phyloP scores from a whole-genome alignment of 1,284 basidiomycete species.

The Cutaneotrichosporon sp. region DNA sequence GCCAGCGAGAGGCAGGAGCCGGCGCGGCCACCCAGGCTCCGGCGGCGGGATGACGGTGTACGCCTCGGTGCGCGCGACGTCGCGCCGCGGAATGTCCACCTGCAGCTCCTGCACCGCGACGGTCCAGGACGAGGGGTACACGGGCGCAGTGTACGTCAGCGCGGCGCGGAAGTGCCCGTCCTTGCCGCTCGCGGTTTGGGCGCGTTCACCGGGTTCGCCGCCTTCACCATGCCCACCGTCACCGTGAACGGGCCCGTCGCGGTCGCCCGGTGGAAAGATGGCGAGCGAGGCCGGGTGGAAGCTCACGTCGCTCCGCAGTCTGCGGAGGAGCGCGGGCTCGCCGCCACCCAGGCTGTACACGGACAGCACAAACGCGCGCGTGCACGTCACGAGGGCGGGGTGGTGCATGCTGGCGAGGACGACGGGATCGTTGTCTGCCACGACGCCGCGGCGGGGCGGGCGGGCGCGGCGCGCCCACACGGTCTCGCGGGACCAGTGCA shows the following conservation, averaged over 20 bases:
- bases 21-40: slow-evolving; percentile 37
- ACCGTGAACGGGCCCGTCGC: too few species aligned
- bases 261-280: slow-evolving; percentile 39
- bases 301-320: slow-evolving; percentile 48
- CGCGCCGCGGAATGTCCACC: slow-evolving; percentile 23
- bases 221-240: too few species aligned
- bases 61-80: slow-evolving; percentile 37
- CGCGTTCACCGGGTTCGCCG: too few species aligned
- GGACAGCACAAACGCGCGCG: slow-evolving; percentile 41
- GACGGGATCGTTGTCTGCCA: slow-evolving; percentile 37
- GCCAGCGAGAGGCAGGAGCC: slow-evolving; percentile 37
- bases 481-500: slow-evolving; percentile 37
- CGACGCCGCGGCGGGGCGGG: not conserved
- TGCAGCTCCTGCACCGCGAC: slow-evolving; percentile 50
- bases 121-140: slow-evolving; percentile 53
- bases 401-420: slow-evolving; percentile 43
- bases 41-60: slow-evolving; percentile 34
- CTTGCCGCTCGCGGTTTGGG: not conserved
- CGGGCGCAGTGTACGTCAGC: slow-evolving; percentile 49
- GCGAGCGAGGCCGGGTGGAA: slow-evolving; percentile 51
- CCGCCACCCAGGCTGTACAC: slow-evolving; percentile 33
- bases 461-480: slow-evolving; percentile 19
- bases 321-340: slow-evolving; percentile 31
- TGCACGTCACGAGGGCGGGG: slow-evolving; percentile 46
- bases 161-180: slow-evolving; percentile 33